Conservation (phyloP, 257 asterid genomes). For the Capsicum pubescens region DNA sequence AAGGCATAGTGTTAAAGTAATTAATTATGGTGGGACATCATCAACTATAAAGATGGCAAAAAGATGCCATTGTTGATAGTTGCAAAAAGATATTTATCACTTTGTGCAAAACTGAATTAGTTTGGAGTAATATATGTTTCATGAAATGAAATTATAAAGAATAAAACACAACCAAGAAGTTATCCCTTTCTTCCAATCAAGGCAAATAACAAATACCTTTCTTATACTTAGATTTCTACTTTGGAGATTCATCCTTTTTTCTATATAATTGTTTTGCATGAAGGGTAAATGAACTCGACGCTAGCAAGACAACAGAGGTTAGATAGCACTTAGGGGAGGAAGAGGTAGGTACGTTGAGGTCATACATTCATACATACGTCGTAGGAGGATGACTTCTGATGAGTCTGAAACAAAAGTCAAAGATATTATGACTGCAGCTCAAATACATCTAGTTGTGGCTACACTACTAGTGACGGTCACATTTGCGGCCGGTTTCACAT, state of each 20-base stretch:
- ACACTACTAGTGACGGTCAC: constrained; percentile 20
- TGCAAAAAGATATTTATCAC: too few relatives aligned
- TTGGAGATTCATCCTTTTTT: neutral
- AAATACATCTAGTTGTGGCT: constrained; percentile 27
- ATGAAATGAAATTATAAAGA: neutral
- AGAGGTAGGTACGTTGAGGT: neutral
- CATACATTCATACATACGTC: neutral
- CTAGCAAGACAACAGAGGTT: neutral
- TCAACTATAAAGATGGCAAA: too few relatives aligned
- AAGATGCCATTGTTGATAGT: too few relatives aligned
- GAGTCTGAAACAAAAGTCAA: neutral
- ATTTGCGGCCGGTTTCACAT: constrained; percentile 32
- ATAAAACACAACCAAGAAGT: neutral
- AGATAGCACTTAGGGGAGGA: neutral
- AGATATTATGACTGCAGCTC: constrained; percentile 21
- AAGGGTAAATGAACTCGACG: neutral
- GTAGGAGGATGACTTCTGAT: neutral
- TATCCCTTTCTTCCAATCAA: neutral
- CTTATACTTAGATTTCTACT: neutral
- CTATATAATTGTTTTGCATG: neutral
- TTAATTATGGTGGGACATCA: too few relatives aligned
- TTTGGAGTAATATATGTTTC: neutral
- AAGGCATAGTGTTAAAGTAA: too few relatives aligned
- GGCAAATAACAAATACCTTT: neutral
- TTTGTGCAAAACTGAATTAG: neutral